Conservation (phyloP, 495 filamentous ascomycete genomes). For the Neurospora africana region DNA sequence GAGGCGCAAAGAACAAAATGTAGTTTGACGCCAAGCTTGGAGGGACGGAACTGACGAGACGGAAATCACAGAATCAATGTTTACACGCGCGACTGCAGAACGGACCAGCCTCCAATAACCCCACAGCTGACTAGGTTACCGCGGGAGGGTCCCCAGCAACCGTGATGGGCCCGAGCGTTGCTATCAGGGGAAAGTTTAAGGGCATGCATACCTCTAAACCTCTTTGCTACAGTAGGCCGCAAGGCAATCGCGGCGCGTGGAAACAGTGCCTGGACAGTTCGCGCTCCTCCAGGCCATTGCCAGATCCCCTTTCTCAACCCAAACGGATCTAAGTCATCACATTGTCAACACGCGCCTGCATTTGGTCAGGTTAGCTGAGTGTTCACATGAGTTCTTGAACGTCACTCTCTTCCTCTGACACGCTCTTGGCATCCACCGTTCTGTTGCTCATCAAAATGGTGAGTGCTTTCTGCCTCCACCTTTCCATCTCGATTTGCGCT, state of each 20-base stretch:
- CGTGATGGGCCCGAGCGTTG: neutral
- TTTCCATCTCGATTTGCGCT: neutral
- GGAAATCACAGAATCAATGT: neutral
- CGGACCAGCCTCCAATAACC: neutral
- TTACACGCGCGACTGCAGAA: neutral
- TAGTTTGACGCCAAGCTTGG: neutral
- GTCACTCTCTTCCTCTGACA: neutral
- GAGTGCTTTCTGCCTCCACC: slow-evolving; percentile 5
- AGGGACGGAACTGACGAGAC: neutral
- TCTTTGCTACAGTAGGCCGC: neutral
- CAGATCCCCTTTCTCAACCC: neutral
- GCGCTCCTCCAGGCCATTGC: neutral
- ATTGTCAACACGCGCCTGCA: neutral
- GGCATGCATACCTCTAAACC: neutral
- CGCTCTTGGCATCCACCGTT: neutral
- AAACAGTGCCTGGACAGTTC: neutral
- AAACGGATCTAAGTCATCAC: neutral
- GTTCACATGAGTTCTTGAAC: neutral
- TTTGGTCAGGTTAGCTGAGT: neutral
- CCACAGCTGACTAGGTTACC: neutral
- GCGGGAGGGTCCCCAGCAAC: neutral
- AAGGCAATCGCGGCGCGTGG: neutral
- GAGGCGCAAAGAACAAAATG: neutral
- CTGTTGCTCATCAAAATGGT: slow-evolving; percentile 7
- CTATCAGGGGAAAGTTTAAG: neutral